A percentile compares a stretch with the other conserved stretches of the same genome.
These are phyloP conservation scores for Coniochaeta ligniaria DNA, from an alignment of 2,329 filamentous ascomycete species.

Conservation along the genomic window DNA sequence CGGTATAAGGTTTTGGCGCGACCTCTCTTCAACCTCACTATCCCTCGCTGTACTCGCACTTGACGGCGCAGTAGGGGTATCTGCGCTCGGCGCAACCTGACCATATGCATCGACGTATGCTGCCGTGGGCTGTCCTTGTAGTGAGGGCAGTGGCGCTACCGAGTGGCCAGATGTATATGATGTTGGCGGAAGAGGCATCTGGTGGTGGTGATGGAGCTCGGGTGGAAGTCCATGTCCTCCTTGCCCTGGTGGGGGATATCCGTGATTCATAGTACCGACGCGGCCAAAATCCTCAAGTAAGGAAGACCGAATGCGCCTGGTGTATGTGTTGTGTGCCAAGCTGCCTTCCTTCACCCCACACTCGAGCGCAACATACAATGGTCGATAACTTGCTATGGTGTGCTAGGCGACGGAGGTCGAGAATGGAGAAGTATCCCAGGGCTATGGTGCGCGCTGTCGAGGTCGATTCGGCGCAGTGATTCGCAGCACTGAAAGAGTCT, in stretches of 20 bases:
- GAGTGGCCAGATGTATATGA: not conserved
- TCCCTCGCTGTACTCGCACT: not conserved
- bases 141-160: not conserved
- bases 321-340: not conserved
- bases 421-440: not conserved
- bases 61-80: not conserved
- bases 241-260: not conserved
- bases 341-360: not conserved
- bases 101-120: not conserved
- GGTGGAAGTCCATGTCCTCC: not conserved
- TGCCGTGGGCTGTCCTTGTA: not conserved
- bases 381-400: no score
- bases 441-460: not conserved
- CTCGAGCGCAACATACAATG: not conserved
- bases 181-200: slow-evolving; percentile 1
- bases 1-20: slow-evolving; percentile 1
- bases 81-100: not conserved
- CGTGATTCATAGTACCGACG: slow-evolving; percentile 1
- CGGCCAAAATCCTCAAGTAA: not conserved
- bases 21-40: slow-evolving; percentile 1
- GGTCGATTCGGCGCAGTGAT: not conserved
- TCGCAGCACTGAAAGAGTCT: not conserved
- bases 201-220: slow-evolving; percentile 1
- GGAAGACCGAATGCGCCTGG: not conserved
- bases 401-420: not conserved